Evolutionary conservation across 305 asterid species (phyloP).

Genomic region (Withania somnifera): DNA sequence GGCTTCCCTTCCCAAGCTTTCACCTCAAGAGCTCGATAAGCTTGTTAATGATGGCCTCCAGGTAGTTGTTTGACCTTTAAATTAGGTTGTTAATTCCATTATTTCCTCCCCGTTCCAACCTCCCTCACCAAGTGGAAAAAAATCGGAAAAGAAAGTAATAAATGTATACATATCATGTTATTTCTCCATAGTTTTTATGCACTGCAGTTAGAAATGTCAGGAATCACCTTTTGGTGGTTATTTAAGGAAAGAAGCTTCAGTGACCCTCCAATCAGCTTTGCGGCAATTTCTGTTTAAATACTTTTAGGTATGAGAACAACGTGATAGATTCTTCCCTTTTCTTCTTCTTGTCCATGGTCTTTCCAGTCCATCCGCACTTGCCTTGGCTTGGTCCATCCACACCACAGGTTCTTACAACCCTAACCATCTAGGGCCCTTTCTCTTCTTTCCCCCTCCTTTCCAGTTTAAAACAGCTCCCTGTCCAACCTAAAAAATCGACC

Average conservation of each 20-base stretch:
- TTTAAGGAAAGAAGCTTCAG: background rate
- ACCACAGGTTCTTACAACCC: background rate
- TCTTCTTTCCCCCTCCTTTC: background rate
- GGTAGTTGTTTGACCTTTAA: conserved; percentile 25
- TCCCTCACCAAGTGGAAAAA: background rate
- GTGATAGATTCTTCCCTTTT: background rate
- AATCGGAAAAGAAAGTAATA: background rate
- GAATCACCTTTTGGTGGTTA: background rate
- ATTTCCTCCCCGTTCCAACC: background rate
- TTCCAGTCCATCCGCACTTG: background rate
- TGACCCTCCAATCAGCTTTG: background rate
- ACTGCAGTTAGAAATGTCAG: background rate
- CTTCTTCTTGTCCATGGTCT: background rate
- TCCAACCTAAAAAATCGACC: background rate
- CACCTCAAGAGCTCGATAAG: conserved; percentile 54
- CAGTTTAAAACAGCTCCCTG: background rate
- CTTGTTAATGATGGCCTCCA: conserved; percentile 73
- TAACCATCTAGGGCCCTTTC: background rate
- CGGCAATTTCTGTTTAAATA: background rate
- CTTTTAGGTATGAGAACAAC: background rate
- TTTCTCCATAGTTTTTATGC: background rate
- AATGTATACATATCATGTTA: background rate
- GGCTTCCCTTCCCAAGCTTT: conserved; percentile 62
- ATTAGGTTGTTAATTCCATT: background rate
- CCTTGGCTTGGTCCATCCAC: background rate